Percentiles rank a stretch among this genome's conserved stretches.
Conservation (phyloP, 2,329 filamentous ascomycete genomes). For the Fusarium sp. region DNA sequence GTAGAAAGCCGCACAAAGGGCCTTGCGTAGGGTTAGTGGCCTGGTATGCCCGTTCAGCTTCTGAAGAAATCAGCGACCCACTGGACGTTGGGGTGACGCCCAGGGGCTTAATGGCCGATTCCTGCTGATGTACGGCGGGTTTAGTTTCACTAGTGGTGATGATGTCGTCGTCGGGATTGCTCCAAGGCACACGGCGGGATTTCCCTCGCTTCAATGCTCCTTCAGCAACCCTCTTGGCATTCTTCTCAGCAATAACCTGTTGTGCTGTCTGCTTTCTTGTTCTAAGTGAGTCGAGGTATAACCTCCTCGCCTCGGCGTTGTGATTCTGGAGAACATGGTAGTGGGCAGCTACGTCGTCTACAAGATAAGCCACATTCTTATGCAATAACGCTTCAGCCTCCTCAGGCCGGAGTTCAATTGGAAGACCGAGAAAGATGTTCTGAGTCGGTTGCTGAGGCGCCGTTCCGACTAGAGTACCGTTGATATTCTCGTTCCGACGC, state of each 20-base stretch:
- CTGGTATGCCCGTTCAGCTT: conserved; percentile 16
- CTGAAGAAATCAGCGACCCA: conserved; percentile 42
- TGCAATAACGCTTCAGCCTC: conserved; percentile 86
- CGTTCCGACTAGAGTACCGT: conserved; percentile 85
- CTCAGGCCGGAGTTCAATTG: conserved; percentile 89
- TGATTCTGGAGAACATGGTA: conserved; percentile 69
- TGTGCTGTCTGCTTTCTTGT: conserved; percentile 56
- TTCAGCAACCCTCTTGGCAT: conserved; percentile 49
- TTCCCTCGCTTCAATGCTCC: conserved; percentile 37
- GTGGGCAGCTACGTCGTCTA: conserved; percentile 82
- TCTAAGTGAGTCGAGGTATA: conserved; percentile 70
- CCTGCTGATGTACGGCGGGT: conserved; percentile 9
- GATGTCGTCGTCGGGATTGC: conserved; percentile 22
- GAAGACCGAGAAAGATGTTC: conserved; percentile 90
- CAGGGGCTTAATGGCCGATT: conserved; percentile 37
- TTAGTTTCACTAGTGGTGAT: conserved; percentile 37
- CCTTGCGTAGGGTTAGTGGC: conserved; percentile 35
- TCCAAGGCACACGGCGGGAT: conserved; percentile 1
- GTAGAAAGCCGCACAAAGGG: conserved; percentile 82
- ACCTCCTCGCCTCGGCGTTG: conserved; percentile 64
- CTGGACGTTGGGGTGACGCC: conserved; percentile 53
- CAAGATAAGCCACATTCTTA: conserved; percentile 78
- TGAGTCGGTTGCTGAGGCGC: conserved; percentile 94
- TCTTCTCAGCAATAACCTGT: conserved; percentile 53
- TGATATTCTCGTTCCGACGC: conserved; percentile 83